These are phyloP conservation scores for Corchorus capsularis DNA, from an alignment of 345 rosid genomes.

Conservation along the genomic window DNA sequence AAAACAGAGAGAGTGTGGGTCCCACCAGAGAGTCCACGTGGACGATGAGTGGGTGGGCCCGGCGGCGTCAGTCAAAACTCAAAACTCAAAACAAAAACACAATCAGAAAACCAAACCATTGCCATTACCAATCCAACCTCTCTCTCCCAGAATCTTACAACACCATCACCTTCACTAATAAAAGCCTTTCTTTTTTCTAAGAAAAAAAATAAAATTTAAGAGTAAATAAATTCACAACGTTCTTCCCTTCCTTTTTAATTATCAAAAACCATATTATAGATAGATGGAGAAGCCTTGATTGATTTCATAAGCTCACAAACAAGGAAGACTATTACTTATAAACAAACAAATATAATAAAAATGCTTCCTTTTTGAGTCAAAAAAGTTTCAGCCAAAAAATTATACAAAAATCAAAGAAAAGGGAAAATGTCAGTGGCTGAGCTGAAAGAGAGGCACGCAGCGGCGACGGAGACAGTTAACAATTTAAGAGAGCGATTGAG, in stretches of 20 bases:
- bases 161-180: conserved; percentile 8
- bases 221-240: too few relatives aligned
- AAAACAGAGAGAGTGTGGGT: background rate
- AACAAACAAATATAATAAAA: background rate
- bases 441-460: conserved; percentile 82
- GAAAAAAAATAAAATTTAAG: too few relatives aligned
- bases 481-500: conserved; percentile 67
- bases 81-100: conserved; percentile 15
- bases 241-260: too few relatives aligned
- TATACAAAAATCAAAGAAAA: conserved; percentile 6
- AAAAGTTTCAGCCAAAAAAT: background rate
- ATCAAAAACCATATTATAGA: background rate
- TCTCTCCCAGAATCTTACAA: background rate
- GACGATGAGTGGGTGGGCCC: conserved; percentile 21
- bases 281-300: background rate
- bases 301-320: conserved; percentile 19
- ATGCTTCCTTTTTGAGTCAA: conserved; percentile 19
- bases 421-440: conserved; percentile 76
- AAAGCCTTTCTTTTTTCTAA: conserved; percentile 16
- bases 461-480: conserved; percentile 65
- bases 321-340: background rate
- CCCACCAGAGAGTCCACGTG: conserved; percentile 17
- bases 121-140: too few relatives aligned
- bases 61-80: conserved; percentile 35
- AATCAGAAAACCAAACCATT: too few relatives aligned